Conservation (phyloP, 2,329 filamentous ascomycete species). For the Epichloe uncinata region DNA sequence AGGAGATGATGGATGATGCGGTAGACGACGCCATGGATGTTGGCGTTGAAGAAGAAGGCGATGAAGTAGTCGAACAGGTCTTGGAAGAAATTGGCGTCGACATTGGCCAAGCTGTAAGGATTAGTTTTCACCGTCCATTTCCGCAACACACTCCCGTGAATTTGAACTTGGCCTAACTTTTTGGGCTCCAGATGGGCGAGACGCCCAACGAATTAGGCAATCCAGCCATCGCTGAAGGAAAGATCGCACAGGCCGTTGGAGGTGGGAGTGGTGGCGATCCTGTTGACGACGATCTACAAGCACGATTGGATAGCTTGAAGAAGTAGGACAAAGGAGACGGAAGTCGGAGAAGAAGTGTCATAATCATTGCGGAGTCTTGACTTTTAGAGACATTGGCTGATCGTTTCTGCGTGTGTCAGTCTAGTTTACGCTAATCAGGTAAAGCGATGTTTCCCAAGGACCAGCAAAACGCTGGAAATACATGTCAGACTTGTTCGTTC, state of each 20-base stretch:
- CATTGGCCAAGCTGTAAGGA: conserved; percentile 68
- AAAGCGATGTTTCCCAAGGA: not conserved
- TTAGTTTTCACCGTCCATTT: not conserved
- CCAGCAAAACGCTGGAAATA: not conserved
- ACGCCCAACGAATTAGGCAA: conserved; percentile 76
- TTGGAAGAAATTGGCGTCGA: conserved; percentile 95
- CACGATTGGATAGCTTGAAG: conserved; percentile 76
- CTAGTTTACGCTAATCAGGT: not conserved
- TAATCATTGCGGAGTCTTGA: not conserved
- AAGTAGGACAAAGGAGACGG: conserved; percentile 22
- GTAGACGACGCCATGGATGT: conserved; percentile 94
- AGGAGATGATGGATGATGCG: conserved; percentile 99
- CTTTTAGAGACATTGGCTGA: not conserved
- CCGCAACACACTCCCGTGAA: not conserved
- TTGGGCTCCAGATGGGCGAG: conserved; percentile 62
- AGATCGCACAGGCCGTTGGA: conserved; percentile 77
- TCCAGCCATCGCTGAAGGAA: conserved; percentile 56
- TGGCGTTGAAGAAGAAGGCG: conserved; percentile 82
- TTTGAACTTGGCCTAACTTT: conserved; percentile 6
- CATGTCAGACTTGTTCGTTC: not conserved
- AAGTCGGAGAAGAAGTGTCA: not conserved
- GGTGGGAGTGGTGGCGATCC: conserved; percentile 38
- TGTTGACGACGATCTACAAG: conserved; percentile 88
- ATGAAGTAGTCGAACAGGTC: conserved; percentile 93
- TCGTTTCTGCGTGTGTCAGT: not conserved